A percentile compares a stretch with the other conserved stretches of the same genome.
phyloP scores from a whole-genome alignment of 1,139 yeast genomes.

The Saccharomycopsis crataegensis region DNA sequence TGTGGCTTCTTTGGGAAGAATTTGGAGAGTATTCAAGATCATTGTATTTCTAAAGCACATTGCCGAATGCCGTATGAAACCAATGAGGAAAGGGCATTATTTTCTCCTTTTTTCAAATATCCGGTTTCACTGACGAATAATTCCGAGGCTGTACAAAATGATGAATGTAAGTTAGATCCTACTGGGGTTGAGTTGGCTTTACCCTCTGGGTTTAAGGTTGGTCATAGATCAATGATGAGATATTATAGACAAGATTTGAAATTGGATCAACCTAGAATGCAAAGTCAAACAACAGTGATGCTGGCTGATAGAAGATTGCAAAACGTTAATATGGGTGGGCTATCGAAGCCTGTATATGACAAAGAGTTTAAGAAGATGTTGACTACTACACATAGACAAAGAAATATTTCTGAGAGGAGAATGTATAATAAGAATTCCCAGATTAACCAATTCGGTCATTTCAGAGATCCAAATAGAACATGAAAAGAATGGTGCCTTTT shows the following conservation, averaged over 20 bases:
- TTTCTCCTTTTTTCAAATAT: constrained; percentile 58
- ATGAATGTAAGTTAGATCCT: constrained; percentile 31
- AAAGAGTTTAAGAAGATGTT: constrained; percentile 18
- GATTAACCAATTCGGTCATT: background rate
- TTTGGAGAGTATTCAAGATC: constrained; percentile 84
- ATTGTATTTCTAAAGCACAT: constrained; percentile 79
- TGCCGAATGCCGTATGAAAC: constrained; percentile 84
- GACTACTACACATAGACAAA: background rate
- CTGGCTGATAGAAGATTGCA: constrained; percentile 64
- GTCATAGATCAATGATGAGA: constrained; percentile 60
- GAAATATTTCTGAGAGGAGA: background rate
- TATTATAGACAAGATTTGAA: constrained; percentile 52
- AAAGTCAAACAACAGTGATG: constrained; percentile 70
- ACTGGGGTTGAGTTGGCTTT: constrained; percentile 51
- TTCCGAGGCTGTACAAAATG: constrained; percentile 28
- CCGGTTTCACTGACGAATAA: background rate
- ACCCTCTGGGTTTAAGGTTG: constrained; percentile 57
- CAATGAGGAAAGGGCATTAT: constrained; percentile 69
- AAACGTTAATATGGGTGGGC: constrained; percentile 24
- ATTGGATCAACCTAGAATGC: constrained; percentile 50
- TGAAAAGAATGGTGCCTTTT: background rate
- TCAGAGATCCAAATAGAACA: background rate
- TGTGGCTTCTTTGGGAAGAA: constrained; percentile 80
- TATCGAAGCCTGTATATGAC: constrained; percentile 4
- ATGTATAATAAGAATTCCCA: background rate